These are phyloP conservation scores for Trichosporon inkin DNA, from an alignment of 1,284 basidiomycete species.

Conservation along the genomic window DNA sequence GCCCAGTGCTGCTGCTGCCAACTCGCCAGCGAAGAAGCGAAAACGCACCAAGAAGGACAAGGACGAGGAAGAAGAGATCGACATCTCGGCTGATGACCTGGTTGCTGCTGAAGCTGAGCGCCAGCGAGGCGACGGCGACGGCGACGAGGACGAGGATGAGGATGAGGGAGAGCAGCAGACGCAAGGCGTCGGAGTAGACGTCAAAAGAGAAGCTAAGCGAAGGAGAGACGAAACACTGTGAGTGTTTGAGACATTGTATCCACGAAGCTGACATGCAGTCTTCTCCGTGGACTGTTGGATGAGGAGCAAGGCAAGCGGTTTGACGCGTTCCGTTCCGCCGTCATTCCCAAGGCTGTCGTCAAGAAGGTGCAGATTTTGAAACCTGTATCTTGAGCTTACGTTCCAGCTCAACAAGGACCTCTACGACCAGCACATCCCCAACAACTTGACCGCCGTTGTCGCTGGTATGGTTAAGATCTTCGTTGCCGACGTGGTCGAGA, in stretches of 20 bases:
- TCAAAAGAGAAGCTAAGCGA: constrained; percentile 21
- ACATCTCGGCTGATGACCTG: constrained; percentile 26
- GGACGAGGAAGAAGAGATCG: constrained; percentile 24
- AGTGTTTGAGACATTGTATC: constrained; percentile 7
- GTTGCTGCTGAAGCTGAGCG: constrained; percentile 17
- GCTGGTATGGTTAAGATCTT: constrained; percentile 47
- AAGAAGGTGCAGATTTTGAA: constrained; percentile 29
- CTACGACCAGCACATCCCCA: constrained; percentile 39
- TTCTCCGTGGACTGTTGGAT: constrained; percentile 39
- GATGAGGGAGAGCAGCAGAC: constrained; percentile 16
- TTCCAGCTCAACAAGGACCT: constrained; percentile 39
- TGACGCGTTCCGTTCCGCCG: constrained; percentile 38
- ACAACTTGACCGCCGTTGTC: constrained; percentile 32
- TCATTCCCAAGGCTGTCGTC: constrained; percentile 36
- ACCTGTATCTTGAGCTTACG: not conserved
- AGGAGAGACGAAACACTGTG: constrained; percentile 18
- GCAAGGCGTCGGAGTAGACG: constrained; percentile 8
- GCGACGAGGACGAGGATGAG: constrained; percentile 28
- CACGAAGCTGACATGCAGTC: constrained; percentile 19
- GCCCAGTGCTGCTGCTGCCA: constrained; percentile 9
- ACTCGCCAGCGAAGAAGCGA: constrained; percentile 21
- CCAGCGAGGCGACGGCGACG: constrained; percentile 17
- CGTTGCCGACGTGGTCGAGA: constrained; percentile 44
- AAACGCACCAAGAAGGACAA: constrained; percentile 19
- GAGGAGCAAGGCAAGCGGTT: constrained; percentile 41